Percentiles rank a stretch among this genome's conserved stretches.
Conservation (phyloP, 495 filamentous ascomycete species). For the Penicillium roqueforti region DNA sequence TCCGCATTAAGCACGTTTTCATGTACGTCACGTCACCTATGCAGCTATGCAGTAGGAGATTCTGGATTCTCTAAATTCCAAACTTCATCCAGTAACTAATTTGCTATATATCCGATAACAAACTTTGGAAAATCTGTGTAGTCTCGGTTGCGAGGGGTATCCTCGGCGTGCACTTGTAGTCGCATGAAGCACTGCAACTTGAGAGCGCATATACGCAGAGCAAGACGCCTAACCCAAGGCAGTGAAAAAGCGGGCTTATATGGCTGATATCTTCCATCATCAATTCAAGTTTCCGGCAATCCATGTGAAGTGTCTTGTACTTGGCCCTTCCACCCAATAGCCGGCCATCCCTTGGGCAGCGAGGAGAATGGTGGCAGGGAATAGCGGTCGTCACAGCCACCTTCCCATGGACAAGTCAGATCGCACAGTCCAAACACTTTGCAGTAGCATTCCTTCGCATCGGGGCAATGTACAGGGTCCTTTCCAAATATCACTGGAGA, state of each 20-base stretch:
- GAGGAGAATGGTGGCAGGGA: constrained; percentile 43
- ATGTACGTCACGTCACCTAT: constrained; percentile 1
- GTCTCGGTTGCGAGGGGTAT: not conserved
- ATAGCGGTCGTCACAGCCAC: constrained; percentile 43
- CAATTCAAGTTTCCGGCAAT: constrained; percentile 32
- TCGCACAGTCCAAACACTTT: constrained; percentile 59
- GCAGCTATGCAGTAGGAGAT: not conserved
- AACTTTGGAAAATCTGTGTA: not conserved
- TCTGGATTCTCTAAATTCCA: not conserved
- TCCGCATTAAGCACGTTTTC: constrained; percentile 4
- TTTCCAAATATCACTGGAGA: constrained; percentile 47
- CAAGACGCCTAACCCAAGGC: not conserved
- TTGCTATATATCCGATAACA: not conserved
- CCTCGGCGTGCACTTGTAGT: not conserved
- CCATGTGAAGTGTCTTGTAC: constrained; percentile 36
- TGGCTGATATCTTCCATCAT: not conserved
- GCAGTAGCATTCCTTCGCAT: constrained; percentile 57
- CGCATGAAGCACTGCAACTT: not conserved
- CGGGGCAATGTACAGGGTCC: constrained; percentile 53
- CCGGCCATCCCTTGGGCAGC: constrained; percentile 50
- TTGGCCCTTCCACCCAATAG: constrained; percentile 48
- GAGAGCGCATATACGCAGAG: not conserved
- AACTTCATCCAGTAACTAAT: not conserved
- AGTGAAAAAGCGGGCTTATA: not conserved
- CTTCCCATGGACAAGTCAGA: constrained; percentile 37